These are phyloP conservation scores for Agrostemma githago DNA, from an alignment of 148 eudicot genomes.

Conservation along the genomic window DNA sequence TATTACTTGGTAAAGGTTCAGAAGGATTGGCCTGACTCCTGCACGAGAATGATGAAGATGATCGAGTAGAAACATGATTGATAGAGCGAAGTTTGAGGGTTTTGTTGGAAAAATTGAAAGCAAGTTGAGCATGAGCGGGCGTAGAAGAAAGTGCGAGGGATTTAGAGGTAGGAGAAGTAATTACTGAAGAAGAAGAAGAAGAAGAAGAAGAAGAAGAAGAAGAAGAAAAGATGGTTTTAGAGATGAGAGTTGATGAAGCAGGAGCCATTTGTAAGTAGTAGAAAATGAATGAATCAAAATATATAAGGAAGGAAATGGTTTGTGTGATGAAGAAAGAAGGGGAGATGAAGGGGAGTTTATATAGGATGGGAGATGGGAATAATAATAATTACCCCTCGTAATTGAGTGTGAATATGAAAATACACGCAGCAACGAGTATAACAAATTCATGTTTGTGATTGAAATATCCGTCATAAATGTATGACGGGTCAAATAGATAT, in stretches of 20 bases:
- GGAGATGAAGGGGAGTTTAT: conserved; percentile 2
- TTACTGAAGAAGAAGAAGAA: background rate
- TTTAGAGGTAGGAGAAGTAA: background rate
- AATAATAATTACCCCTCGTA: background rate
- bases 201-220: background rate
- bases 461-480: too few relatives aligned
- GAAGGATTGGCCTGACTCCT: conserved; percentile 17
- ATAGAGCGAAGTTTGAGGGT: background rate
- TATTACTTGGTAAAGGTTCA: conserved; percentile 14
- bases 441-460: too few relatives aligned
- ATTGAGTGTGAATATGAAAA: background rate
- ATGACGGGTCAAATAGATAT: too few relatives aligned
- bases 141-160: conserved; percentile 19
- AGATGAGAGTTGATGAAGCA: conserved; percentile 17
- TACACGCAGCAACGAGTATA: background rate
- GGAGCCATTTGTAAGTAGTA: background rate
- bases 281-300: background rate
- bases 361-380: background rate
- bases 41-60: conserved; percentile 15
- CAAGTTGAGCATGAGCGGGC: background rate
- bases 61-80: background rate
- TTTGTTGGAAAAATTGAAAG: conserved; percentile 12
- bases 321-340: background rate
- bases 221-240: conserved; percentile 16
- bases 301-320: too few relatives aligned